Conservation (phyloP, 2,329 filamentous ascomycete genomes). For the Aspergillus uvarum region DNA sequence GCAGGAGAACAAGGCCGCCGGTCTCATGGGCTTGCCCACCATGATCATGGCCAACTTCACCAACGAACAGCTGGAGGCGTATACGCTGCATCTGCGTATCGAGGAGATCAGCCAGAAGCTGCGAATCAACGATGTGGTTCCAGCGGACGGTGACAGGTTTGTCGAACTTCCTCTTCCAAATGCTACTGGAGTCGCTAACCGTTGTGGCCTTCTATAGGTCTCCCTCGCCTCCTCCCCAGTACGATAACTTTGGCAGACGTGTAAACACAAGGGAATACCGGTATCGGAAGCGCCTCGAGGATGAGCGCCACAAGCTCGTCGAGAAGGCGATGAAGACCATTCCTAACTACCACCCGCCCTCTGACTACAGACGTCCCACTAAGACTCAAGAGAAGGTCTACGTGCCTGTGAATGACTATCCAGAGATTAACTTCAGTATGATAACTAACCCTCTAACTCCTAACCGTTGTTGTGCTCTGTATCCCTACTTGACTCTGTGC, state of each 20-base stretch:
- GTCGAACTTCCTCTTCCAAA: conserved; percentile 28
- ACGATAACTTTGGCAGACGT: conserved; percentile 99
- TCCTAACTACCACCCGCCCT: conserved; percentile 97
- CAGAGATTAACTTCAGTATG: conserved; percentile 99
- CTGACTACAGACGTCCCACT: conserved; percentile 96
- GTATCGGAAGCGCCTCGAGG: conserved; percentile 95
- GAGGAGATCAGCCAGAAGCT: conserved; percentile 99
- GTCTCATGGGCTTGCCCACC: conserved; percentile 94
- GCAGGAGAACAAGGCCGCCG: conserved; percentile 96
- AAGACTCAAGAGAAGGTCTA: conserved; percentile 99
- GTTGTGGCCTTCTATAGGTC: conserved; percentile 61
- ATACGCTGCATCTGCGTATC: conserved; percentile 92
- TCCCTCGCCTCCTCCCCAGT: conserved; percentile 91
- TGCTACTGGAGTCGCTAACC: background rate
- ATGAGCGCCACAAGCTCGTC: conserved; percentile 97
- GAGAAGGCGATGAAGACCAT: conserved; percentile 99
- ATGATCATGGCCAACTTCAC: conserved; percentile 98
- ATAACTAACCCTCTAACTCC: conserved; percentile 98
- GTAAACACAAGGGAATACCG: conserved; percentile 98
- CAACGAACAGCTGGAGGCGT: conserved; percentile 95
- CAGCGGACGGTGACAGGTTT: conserved; percentile 91
- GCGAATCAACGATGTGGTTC: conserved; percentile 97
- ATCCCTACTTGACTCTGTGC: conserved; percentile 39
- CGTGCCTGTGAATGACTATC: conserved; percentile 99
- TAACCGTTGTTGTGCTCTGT: conserved; percentile 55